Percentiles rank a stretch among this genome's conserved stretches.
These are phyloP conservation scores for Fonsecaea pedrosoi DNA, from an alignment of 2,329 filamentous ascomycete species.

Conservation along the genomic window DNA sequence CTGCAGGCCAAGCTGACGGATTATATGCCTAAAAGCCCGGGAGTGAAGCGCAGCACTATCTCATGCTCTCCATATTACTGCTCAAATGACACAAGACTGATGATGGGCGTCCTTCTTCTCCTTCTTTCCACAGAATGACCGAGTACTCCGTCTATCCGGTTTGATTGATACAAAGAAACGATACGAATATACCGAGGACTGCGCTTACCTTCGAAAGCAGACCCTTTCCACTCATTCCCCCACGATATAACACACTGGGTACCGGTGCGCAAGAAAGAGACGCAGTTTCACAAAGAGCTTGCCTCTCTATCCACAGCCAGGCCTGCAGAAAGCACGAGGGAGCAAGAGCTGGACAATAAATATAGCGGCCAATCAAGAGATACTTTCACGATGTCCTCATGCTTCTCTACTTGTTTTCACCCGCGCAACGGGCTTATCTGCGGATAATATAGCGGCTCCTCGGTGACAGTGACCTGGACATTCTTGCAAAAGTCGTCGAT, in stretches of 20 bases:
- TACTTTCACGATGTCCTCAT: constrained; percentile 8
- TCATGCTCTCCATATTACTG: constrained; percentile 26
- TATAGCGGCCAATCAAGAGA: constrained; percentile 16
- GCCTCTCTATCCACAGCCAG: constrained; percentile 13
- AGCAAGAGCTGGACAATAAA: constrained; percentile 8
- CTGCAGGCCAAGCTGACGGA: constrained; percentile 24
- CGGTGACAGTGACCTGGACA: no score
- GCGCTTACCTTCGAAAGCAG: not conserved
- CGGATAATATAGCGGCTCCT: no score
- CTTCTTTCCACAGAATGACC: no score
- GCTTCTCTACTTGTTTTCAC: not conserved
- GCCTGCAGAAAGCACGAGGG: constrained; percentile 7
- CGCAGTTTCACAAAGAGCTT: constrained; percentile 11
- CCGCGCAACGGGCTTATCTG: no score
- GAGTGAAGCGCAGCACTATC: constrained; percentile 22
- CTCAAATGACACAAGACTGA: constrained; percentile 29
- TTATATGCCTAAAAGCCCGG: constrained; percentile 19
- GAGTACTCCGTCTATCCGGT: no score
- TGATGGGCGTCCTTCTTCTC: constrained; percentile 10
- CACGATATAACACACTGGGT: not conserved
- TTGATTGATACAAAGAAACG: not conserved
- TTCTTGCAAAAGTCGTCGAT: no score
- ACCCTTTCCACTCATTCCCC: not conserved
- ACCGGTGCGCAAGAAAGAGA: constrained; percentile 6
- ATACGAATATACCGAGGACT: not conserved